Conservation (phyloP, 2,329 filamentous ascomycete species). For the Exophiala alcalophila region DNA sequence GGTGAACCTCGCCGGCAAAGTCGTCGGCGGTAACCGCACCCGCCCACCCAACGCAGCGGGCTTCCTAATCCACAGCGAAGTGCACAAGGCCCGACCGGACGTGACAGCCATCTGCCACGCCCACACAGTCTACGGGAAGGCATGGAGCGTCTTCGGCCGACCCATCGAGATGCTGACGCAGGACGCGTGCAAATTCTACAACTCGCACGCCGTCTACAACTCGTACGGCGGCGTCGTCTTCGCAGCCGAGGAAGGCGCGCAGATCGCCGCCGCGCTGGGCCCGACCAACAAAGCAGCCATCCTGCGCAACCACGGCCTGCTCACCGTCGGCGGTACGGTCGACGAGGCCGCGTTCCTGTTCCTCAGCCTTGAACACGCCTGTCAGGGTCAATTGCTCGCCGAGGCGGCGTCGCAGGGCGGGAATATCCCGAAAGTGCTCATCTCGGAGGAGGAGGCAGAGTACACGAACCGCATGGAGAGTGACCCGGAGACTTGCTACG, state of each 20-base stretch:
- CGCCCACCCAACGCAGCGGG: constrained; percentile 65
- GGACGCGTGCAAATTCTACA: constrained; percentile 37
- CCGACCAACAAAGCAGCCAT: constrained; percentile 58
- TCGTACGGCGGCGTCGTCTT: constrained; percentile 65
- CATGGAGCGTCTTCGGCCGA: constrained; percentile 63
- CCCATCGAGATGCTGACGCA: constrained; percentile 66
- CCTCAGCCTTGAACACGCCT: constrained; percentile 65
- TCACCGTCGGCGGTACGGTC: constrained; percentile 68
- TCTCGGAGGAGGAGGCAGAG: constrained; percentile 45
- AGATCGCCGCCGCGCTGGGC: constrained; percentile 63
- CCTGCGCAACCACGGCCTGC: constrained; percentile 67
- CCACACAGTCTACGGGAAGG: constrained; percentile 64
- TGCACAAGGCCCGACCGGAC: constrained; percentile 64
- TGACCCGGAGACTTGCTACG: constrained; percentile 31
- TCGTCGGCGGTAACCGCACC: constrained; percentile 61
- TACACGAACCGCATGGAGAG: constrained; percentile 32
- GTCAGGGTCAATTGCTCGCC: constrained; percentile 64
- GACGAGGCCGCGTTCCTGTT: constrained; percentile 73
- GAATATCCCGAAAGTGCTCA: constrained; percentile 51
- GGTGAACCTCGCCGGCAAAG: constrained; percentile 60
- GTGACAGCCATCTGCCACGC: constrained; percentile 67
- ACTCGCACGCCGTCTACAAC: constrained; percentile 63
- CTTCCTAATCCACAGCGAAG: constrained; percentile 66
- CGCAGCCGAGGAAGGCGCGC: constrained; percentile 60
- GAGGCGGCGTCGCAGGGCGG: constrained; percentile 58